phyloP scores from a whole-genome alignment of 2,329 filamentous ascomycete species.

The Teratosphaeria epicoccoides region DNA sequence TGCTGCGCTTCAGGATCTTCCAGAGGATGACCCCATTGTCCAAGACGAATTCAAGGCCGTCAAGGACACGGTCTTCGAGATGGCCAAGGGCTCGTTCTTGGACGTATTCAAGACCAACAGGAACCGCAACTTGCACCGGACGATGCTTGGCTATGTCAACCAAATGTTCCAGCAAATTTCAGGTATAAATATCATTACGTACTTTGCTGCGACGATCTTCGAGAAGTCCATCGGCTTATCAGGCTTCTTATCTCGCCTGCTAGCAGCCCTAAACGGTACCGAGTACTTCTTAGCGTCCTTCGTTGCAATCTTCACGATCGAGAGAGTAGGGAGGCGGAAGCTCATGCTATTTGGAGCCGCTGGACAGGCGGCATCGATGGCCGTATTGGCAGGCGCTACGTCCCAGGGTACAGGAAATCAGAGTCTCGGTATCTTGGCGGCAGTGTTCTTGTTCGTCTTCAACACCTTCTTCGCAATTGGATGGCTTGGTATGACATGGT shows the following conservation, averaged over 20 bases:
- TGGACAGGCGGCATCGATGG: constrained; percentile 30
- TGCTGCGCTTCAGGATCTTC: constrained; percentile 36
- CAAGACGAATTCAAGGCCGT: constrained; percentile 41
- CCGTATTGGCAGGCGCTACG: constrained; percentile 21
- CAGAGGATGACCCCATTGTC: constrained; percentile 35
- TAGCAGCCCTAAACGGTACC: constrained; percentile 44
- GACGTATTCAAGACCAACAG: constrained; percentile 22
- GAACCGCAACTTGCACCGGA: constrained; percentile 26
- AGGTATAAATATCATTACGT: constrained; percentile 23
- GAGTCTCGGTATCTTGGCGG: constrained; percentile 26
- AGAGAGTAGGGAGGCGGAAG: constrained; percentile 46
- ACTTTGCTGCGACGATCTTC: constrained; percentile 41
- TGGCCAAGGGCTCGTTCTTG: constrained; percentile 21
- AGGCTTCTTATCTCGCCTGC: constrained; percentile 37
- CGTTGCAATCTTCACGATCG: constrained; percentile 41
- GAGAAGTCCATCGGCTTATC: constrained; percentile 42
- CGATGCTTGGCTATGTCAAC: constrained; percentile 25
- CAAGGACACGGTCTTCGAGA: constrained; percentile 43
- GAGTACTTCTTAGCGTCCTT: constrained; percentile 42
- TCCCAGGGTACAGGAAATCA: constrained; percentile 6
- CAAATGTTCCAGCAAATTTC: constrained; percentile 28
- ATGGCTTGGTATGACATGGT: constrained; percentile 26
- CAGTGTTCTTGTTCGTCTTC: constrained; percentile 29
- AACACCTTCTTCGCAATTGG: constrained; percentile 29
- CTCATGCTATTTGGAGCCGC: constrained; percentile 62